Percentiles rank a stretch among this genome's conserved stretches.
Evolutionary conservation across 2,329 filamentous ascomycete species (phyloP).

Genomic region (Aspergillus fijiensis): DNA sequence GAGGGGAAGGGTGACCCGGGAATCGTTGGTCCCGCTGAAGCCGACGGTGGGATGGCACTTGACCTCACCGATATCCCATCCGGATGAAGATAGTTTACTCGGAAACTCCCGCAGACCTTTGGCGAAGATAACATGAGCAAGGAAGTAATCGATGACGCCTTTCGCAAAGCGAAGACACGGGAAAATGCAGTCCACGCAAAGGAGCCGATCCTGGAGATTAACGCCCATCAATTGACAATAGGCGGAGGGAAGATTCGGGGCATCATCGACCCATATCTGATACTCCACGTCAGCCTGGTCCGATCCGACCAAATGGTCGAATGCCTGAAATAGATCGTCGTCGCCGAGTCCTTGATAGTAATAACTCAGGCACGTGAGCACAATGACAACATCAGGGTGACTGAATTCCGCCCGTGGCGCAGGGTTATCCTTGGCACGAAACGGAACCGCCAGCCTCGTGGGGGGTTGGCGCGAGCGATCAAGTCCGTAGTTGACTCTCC

Average conservation of each 20-base stretch:
- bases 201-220: constrained; percentile 57
- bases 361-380: constrained; percentile 56
- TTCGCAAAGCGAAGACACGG: constrained; percentile 55
- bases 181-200: constrained; percentile 54
- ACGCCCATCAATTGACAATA: constrained; percentile 52
- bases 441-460: constrained; percentile 59
- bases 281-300: constrained; percentile 57
- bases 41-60: constrained; percentile 58
- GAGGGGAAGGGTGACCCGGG: constrained; percentile 57
- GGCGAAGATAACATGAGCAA: constrained; percentile 60
- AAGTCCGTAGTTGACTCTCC: constrained; percentile 65
- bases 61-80: constrained; percentile 59
- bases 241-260: constrained; percentile 30
- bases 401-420: constrained; percentile 60
- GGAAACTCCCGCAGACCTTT: constrained; percentile 64
- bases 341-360: constrained; percentile 58
- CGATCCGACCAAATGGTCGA: constrained; percentile 50
- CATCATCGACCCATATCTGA: constrained; percentile 31
- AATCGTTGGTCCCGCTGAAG: constrained; percentile 71
- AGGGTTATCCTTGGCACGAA: constrained; percentile 59
- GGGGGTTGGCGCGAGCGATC: constrained; percentile 50
- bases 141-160: constrained; percentile 61
- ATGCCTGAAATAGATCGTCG: constrained; percentile 49
- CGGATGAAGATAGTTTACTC: constrained; percentile 62
- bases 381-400: constrained; percentile 59